Evolutionary conservation across 805 yeast genomes (phyloP), one percentile per base, ranked within the genome.

Genomic region (Cyberlindnera mississippiensis): DNA sequence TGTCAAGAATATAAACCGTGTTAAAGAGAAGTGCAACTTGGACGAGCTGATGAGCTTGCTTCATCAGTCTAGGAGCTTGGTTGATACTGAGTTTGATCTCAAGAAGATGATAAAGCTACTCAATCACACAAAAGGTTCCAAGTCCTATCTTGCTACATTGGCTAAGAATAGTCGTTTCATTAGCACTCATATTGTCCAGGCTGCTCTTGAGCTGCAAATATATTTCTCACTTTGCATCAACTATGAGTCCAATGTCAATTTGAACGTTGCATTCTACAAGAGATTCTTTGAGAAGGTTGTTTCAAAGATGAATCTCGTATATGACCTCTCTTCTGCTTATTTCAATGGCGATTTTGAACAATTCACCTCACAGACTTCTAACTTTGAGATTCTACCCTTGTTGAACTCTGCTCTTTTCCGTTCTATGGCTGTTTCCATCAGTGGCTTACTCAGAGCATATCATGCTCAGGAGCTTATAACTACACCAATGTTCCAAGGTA

Each of bases 401-500:
- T 15, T 51, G 12, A 35, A 30, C 14, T 18, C 35, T 3, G 40
- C 46, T 2, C 13, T 48, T 9, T 33, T 29, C 14, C 41, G 55
- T 18, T 19, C 36, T 4, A 18, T 42, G 11, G 4, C 34, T 6
- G 16, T 14, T 4, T 11, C 37, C 13, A 19, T 43, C 3, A 29
- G 45, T 28, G 36, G 37, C 1, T 12, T 44, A 5, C 19, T 46
- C 17, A 43, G 55, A 33, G 31, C 39, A 12, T 50, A 45, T 26
- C 56, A 52, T 33, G 49, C 50, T 3, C 46, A 44, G 31, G 56
- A 52, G 16, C 19, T 46, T 13, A 7, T 42, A 16, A n/a, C 14
- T 3, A 40, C 48, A 1, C 39, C 39, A 17, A 32, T 26, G 31
- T 39, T 30, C 24, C 10, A 38, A 13, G 26, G 16, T n/a, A 34